phyloP scores from a whole-genome alignment of 345 rosid species.

The Noccaea caerulescens region DNA sequence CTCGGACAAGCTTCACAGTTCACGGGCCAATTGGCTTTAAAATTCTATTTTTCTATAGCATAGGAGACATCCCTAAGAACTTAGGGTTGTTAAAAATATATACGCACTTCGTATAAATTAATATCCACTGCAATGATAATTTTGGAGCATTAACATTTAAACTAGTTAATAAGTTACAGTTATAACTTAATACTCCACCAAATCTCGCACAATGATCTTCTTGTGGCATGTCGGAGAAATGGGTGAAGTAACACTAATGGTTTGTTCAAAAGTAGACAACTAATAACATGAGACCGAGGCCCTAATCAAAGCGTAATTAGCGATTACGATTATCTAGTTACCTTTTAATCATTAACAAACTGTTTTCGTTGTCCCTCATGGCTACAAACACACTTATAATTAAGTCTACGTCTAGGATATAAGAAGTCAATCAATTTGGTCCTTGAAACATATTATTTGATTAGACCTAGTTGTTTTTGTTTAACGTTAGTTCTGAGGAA shows the following conservation, averaged over 20 bases:
- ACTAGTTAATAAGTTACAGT: neutral
- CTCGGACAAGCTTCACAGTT: slow-evolving; percentile 28
- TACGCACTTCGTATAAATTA: slow-evolving; percentile 20
- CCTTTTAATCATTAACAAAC: slow-evolving; percentile 16
- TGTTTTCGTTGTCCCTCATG: slow-evolving; percentile 14
- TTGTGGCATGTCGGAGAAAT: slow-evolving; percentile 42
- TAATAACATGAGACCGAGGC: slow-evolving; percentile 38
- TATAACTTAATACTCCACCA: slow-evolving; percentile 35
- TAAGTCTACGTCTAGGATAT: slow-evolving; percentile 32
- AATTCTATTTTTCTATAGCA: slow-evolving; percentile 15
- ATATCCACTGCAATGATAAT: slow-evolving; percentile 11
- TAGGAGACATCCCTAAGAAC: slow-evolving; percentile 32
- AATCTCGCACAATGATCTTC: slow-evolving; percentile 43
- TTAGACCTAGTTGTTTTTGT: neutral
- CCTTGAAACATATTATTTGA: slow-evolving; percentile 11
- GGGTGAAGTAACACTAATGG: slow-evolving; percentile 40
- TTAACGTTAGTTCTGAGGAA: slow-evolving; percentile 2
- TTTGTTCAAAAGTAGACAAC: slow-evolving; percentile 45
- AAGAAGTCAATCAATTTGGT: slow-evolving; percentile 42
- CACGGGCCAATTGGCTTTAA: slow-evolving; percentile 33
- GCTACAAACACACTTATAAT: slow-evolving; percentile 3
- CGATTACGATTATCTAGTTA: slow-evolving; percentile 4
- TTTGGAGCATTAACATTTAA: slow-evolving; percentile 17
- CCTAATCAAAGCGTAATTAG: slow-evolving; percentile 29
- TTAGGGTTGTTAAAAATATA: slow-evolving; percentile 34